Base-by-base conservation (phyloP, 371 early-diverging fungal genomes). In the Actinomortierella ambigua region DNA sequence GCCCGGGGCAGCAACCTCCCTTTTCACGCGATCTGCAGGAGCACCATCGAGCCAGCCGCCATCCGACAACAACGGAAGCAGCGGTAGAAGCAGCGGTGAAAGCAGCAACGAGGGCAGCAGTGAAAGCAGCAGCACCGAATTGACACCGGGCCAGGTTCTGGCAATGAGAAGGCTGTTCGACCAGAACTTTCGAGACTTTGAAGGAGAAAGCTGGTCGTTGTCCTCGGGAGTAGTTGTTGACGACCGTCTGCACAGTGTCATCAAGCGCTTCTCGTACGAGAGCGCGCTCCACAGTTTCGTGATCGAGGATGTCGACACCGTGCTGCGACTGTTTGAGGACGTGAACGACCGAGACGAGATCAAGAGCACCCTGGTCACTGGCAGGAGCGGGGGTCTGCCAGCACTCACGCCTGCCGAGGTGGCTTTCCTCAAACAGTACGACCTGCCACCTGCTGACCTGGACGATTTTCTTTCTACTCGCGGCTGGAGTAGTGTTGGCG, bases 281-380 rank as follows among this genome's bases (percentile, higher is more conserved):
- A 56, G 57, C 49, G 57, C 63, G 11, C 47, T 63, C 47, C 58
- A 63, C 24, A 53, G 57, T 27, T 63, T 63, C 48, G 49, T 63
- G 24, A 40, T 63, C 40, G 57, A 53, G 29, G 63, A 57, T 41
- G 49, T 53, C 20, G 57, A 57, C 18, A 47, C 41, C 20, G 24
- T 63, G 41, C 22, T 57, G 14, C 53, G 41, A 47, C 48, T 63
- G 17, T 53, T 57, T 28, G 57, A 57, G 2, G 22, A 15, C 49
- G 15, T 40, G 23, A 47, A 24, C 22, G 58, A 57, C 63, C 57
- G 27, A 26, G 53, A 53, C 46, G 54, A 53, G 48, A 34, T 61
- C 26, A 43, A 47, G 55, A 46, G 46, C 41, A 34, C 40, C 63
- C 55, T 52, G 63, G n/a, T 52, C 43, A 53, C 52, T 39, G 47